Percentiles rank a stretch among this genome's conserved stretches.
Evolutionary conservation across 345 rosid genomes (phyloP).

Genomic region (Camelina neglecta): DNA sequence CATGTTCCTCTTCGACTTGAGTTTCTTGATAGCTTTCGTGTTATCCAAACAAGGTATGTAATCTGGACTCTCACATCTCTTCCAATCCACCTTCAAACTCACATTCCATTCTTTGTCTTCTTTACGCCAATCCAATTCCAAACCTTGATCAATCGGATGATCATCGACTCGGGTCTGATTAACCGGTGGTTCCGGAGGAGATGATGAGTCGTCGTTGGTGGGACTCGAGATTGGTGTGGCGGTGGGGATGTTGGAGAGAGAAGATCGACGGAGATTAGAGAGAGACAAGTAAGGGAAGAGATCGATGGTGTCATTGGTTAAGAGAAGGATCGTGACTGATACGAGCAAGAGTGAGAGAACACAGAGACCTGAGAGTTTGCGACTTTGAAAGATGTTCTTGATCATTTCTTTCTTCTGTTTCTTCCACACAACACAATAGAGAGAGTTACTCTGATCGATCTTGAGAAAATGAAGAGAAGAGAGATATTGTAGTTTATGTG

Average conservation of each 20-base stretch:
- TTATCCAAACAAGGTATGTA: slow-evolving; percentile 88
- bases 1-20: slow-evolving; percentile 75
- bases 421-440: slow-evolving; percentile 20
- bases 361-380: slow-evolving; percentile 48
- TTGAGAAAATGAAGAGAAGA: slow-evolving; percentile 2
- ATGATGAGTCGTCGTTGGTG: neutral
- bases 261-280: slow-evolving; percentile 50
- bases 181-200: slow-evolving; percentile 11
- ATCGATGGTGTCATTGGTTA: slow-evolving; percentile 43
- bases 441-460: slow-evolving; percentile 38
- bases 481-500: slow-evolving; percentile 10
- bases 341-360: slow-evolving; percentile 51
- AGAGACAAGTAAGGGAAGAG: slow-evolving; percentile 48
- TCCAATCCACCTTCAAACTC: slow-evolving; percentile 53
- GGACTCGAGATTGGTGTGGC: slow-evolving; percentile 31
- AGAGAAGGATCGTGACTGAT: slow-evolving; percentile 51
- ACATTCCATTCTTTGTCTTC: slow-evolving; percentile 24
- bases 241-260: slow-evolving; percentile 40
- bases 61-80: slow-evolving; percentile 58
- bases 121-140: slow-evolving; percentile 12
- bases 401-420: slow-evolving; percentile 18
- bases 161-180: slow-evolving; percentile 8
- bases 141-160: slow-evolving; percentile 28
- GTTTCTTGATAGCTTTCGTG: slow-evolving; percentile 59
- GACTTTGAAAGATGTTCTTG: slow-evolving; percentile 46